Evolutionary conservation across 164 flowering plant genomes (phyloP), one percentile per base, ranked within the genome.

Genomic region (Annona squamosa): DNA sequence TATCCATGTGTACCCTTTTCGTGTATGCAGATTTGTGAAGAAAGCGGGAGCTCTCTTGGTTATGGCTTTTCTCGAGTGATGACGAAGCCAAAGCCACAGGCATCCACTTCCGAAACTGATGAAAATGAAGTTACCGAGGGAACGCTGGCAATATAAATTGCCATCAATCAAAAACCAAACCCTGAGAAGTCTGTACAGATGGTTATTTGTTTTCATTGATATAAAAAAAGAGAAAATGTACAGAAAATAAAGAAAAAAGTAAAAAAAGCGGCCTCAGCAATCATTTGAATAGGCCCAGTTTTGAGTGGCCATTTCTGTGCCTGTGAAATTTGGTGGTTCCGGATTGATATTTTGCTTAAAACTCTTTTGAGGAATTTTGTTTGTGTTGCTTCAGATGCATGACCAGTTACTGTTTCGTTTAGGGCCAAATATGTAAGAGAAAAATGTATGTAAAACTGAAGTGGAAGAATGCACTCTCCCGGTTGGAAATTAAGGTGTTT

Each of bases 41-140:
- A 88, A 7, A 92, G 87, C 63, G 99, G 99, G 78, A 91, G 97
- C 74, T 93, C 95, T 37, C 97, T 96, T 70, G 99, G 99, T 48
- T 96, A 93, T 72, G 98, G 98, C 66, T 93, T 82, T 78, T 87
- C 94, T 26, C 81, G 89, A 43, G 71, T 85, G 12, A 83, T 81
- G 87, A 84, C 72, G 68, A 92, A 86, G 82, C 78, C 98, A 73
- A 92, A 90, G 80, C 18, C 80, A 63, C 89, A 79, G 64, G 48
- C 68, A 4, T 43, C 46, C 26, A 2, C 77, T 10, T 56, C 87
- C 0, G 99, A 90, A 67, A 77, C 92, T 17, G 98, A 93, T 73
- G 99, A 92, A 9, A 84, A 80, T 76, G 85, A 87, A 79, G 64
- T 88, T 63, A 67, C 69, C 17, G 99, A 89, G 85, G 99, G 97